A percentile compares a stretch with the other conserved stretches of the same genome.
phyloP scores from a whole-genome alignment of 176 grass and related monocot species.

The Ampelocalamus luodianensis region DNA sequence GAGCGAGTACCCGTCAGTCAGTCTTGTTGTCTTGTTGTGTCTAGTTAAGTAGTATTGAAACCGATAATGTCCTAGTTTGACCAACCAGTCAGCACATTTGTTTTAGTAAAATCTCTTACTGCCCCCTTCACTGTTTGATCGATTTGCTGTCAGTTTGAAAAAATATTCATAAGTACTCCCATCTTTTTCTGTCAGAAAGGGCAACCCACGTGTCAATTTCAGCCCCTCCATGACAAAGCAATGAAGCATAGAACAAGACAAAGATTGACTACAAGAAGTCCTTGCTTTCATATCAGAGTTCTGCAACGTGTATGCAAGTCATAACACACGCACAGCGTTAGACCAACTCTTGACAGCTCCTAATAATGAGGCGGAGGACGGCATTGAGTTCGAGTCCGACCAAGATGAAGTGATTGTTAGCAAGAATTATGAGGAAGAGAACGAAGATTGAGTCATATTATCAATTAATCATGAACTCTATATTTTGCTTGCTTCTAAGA shows the following conservation, averaged over 20 bases:
- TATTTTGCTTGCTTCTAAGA: no score
- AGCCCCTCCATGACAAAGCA: background rate
- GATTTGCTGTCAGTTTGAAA: background rate
- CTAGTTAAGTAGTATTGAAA: background rate
- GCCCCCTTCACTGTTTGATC: background rate
- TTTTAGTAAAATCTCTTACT: background rate
- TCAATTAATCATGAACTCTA: no score
- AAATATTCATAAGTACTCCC: background rate
- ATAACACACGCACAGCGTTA: background rate
- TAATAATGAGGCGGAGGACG: background rate
- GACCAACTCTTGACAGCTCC: background rate
- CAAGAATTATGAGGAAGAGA: no score
- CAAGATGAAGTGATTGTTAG: no score
- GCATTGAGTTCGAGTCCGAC: no score
- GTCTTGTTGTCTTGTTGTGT: no score
- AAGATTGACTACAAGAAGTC: background rate
- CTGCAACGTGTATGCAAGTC: background rate
- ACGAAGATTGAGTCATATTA: no score
- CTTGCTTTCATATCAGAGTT: background rate
- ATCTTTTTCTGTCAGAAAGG: background rate
- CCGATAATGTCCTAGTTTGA: constrained; percentile 15
- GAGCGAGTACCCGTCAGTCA: no score
- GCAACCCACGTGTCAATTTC: background rate
- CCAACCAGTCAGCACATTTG: background rate
- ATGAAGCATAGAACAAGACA: background rate